phyloP scores from a whole-genome alignment of 306 rosid genomes.

The Fagus crenata region DNA sequence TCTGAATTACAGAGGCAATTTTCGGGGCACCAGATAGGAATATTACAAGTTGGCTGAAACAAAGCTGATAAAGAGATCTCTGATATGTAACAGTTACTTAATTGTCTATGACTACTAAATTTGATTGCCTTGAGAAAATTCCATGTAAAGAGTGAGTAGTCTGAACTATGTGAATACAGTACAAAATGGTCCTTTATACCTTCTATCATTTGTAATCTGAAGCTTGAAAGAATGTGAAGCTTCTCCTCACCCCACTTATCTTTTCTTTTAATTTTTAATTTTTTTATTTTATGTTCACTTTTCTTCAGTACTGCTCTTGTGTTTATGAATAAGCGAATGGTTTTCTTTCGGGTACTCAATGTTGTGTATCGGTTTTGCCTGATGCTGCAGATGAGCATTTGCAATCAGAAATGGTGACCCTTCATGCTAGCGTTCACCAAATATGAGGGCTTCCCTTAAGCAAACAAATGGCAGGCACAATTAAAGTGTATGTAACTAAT shows the following conservation, averaged over 20 bases:
- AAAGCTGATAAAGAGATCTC: background rate
- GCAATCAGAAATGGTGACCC: background rate
- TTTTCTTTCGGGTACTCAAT: background rate
- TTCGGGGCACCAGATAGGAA: constrained; percentile 7
- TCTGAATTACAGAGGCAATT: constrained; percentile 30
- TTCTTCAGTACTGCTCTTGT: background rate
- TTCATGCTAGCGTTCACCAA: background rate
- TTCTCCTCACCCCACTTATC: background rate
- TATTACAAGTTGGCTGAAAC: background rate
- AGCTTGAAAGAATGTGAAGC: constrained; percentile 3
- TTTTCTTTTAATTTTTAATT: too few species aligned
- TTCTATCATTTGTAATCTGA: background rate
- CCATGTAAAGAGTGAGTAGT: background rate
- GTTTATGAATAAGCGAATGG: background rate
- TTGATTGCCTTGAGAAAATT: background rate
- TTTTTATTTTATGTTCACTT: background rate
- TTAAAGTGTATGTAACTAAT: background rate
- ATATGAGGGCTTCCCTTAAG: background rate
- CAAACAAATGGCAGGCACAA: background rate
- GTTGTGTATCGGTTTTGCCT: background rate
- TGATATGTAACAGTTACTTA: background rate
- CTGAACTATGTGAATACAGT: background rate
- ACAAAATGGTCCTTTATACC: constrained; percentile 9
- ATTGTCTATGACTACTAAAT: background rate
- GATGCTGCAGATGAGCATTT: background rate